Base-by-base conservation (phyloP, 306 rosid species). In the Dalbergia oliveri region DNA sequence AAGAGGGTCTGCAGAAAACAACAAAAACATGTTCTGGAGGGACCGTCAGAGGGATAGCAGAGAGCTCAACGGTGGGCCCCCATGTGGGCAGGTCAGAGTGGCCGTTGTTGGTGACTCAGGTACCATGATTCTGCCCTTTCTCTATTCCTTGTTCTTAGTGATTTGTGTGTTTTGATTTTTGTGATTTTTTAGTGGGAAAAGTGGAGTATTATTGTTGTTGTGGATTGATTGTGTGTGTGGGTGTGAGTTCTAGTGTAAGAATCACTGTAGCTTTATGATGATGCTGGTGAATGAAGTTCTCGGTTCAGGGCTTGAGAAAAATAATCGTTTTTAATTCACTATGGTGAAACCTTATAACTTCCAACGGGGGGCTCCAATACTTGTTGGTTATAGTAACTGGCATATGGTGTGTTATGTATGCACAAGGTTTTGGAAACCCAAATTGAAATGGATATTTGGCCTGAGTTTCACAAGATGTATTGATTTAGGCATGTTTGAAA, bases 101-200 rank as follows among this genome's bases (percentile, higher is more conserved):
- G 97, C 92, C 41, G 94, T 96, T 79, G 98, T 96, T 79, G 99
- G 99, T 45, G 99, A 96, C 73, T 93, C 99, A 88, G 99, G 99
- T 96, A 34, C 75, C 57, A 66, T 84, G 21, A 65, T 75, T 75
- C 51, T 69, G 18, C 15, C n/a, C 4, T 16, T 63, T 11, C 72
- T 11, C 72, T 35, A 26, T 26, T 26, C 31, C 31, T 77, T 9
- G n/a, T 3, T 23, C 34, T 61, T 26, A 3, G 13, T 65, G 10
- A 11, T 19, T 47, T 21, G 49, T 65, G 53, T 72, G 44, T 53
- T 69, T 56, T 86, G 5, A 14, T 65, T 39, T 15, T 13, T 44
- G 13, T 73, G 35, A 6, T 69, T 61, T 58, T 39, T 21, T 10
- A 0, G 41, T 31, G 59, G 34, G 76, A 62, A 60, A 53, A 2